Percentiles rank a stretch among this genome's conserved stretches.
Evolutionary conservation across 441 rosid species (phyloP).

Genomic region (Syzygium malaccense): DNA sequence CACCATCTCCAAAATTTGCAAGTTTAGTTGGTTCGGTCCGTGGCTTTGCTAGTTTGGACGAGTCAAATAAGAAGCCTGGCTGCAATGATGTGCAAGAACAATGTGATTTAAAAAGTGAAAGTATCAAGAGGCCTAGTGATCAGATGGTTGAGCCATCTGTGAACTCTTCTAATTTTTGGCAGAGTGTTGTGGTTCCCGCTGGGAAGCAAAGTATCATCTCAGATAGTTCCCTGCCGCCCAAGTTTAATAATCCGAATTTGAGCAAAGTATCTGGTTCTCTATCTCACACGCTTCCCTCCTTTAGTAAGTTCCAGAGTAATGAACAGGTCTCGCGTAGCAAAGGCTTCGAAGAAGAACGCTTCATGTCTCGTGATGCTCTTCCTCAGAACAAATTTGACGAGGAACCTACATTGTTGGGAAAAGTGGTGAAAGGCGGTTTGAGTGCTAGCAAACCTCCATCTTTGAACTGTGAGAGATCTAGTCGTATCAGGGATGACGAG

Average conservation of each 20-base stretch:
- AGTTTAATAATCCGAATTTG: slow-evolving; percentile 9
- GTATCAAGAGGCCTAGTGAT: slow-evolving; percentile 7
- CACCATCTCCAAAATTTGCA: slow-evolving; percentile 69
- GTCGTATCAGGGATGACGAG: slow-evolving; percentile 5
- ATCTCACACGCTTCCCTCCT: slow-evolving; percentile 29
- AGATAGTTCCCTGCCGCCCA: slow-evolving; percentile 17
- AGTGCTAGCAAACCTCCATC: slow-evolving; percentile 10
- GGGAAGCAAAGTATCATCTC: slow-evolving; percentile 15
- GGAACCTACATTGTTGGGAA: slow-evolving; percentile 8
- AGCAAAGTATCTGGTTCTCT: slow-evolving; percentile 2
- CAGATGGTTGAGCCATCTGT: slow-evolving; percentile 16
- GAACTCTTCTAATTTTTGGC: slow-evolving; percentile 57
- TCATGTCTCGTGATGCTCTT: slow-evolving; percentile 13
- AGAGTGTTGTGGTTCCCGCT: slow-evolving; percentile 30
- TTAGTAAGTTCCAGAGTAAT: slow-evolving; percentile 27
- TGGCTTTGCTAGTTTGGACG: slow-evolving; percentile 21
- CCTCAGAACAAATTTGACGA: slow-evolving; percentile 2
- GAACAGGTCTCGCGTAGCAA: slow-evolving; percentile 8
- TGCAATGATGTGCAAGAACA: slow-evolving; percentile 18
- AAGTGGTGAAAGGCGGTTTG: not conserved
- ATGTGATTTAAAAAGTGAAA: slow-evolving; percentile 18
- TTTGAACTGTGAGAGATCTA: slow-evolving; percentile 15
- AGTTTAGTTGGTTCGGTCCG: slow-evolving; percentile 56
- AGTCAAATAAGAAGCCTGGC: slow-evolving; percentile 21
- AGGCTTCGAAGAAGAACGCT: slow-evolving; percentile 2